phyloP scores from a whole-genome alignment of 106 monocot species.

The Dioscorea alata region DNA sequence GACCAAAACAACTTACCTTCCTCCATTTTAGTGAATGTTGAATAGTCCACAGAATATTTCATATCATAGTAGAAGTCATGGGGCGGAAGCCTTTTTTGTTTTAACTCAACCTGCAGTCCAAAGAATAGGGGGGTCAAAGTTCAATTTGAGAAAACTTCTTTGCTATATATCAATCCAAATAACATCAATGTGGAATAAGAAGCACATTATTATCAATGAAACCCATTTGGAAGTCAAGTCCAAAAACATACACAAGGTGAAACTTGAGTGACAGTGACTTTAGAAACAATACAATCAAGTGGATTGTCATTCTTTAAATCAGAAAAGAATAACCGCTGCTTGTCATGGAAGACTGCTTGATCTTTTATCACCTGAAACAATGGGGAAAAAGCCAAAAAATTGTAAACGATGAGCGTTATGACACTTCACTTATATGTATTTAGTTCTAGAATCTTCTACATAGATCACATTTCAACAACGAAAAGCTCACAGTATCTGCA shows the following conservation, averaged over 20 bases:
- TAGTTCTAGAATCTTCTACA: too few species aligned
- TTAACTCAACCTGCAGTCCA: conserved; percentile 49
- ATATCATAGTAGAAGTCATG: conserved; percentile 71
- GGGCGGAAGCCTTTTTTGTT: conserved; percentile 28
- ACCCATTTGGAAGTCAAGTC: neutral
- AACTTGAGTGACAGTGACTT: conserved; percentile 48
- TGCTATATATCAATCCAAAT: neutral
- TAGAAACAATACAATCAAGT: conserved; percentile 82
- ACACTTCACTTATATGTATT: too few species aligned
- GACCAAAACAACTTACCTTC: conserved; percentile 21
- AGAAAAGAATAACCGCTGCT: conserved; percentile 72
- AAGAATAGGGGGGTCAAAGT: neutral
- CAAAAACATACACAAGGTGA: conserved; percentile 38
- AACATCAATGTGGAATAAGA: neutral
- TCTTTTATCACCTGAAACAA: conserved; percentile 61
- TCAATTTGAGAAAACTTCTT: neutral
- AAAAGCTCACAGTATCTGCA: conserved; percentile 63
- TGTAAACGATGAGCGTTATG: too few species aligned
- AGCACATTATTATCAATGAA: neutral
- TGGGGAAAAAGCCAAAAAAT: neutral
- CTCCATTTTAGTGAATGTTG: conserved; percentile 55
- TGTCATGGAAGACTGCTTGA: conserved; percentile 53
- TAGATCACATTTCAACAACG: too few species aligned
- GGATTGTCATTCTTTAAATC: conserved; percentile 73
- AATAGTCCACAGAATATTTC: conserved; percentile 85